Base-by-base conservation (phyloP, 2,329 filamentous ascomycete genomes). In the Nothopassalora personata region DNA sequence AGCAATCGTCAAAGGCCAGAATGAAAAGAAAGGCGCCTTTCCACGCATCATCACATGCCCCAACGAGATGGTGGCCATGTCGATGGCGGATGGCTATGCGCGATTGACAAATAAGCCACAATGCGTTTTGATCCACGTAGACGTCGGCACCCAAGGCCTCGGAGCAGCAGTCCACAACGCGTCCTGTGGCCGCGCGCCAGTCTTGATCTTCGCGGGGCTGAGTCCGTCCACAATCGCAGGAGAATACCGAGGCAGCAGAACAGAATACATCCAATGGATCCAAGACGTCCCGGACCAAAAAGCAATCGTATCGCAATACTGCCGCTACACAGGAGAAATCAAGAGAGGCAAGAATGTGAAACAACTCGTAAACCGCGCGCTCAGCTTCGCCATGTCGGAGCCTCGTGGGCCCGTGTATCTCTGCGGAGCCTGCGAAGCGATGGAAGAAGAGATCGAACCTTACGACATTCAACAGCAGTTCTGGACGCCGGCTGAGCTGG, bases 251-350 rank as follows among this genome's bases (percentile, higher is more conserved):
- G 89, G 89, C 11, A 86, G 82, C n/a, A 80, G 89, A 56, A 91
- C 88, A 1, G 90, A 93, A 73, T 92, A 90, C 71, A 92, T 91
- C 66, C 89, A 93, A 72, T 93, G 89, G 88, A 87, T 92, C 33
- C 89, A 93, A 68, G 88, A 93, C 73, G 87, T 91, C 2, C 89
- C 87, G 0, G 88, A 93, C 68, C 90, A 93, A 72, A 90, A 88
- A 72, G 82, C 86, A 67, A 92, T 96, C 60, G 78, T 96, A 3
- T 79, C 83, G 0, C 91, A 96, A 76, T 96, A 96, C 74, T 96
- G 91, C 72, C 83, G 91, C 9, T 96, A 94, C 69, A 77, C 86
- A 0, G 90, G 81, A 3, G 91, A 96, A 76, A 86, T 96, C 73
- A 92, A 91, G 76, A 87, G 88, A 2, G 90, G 90, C 15, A 83